Evolutionary conservation across 2,329 filamentous ascomycete genomes (phyloP).

Genomic region (Penicillium sp.): DNA sequence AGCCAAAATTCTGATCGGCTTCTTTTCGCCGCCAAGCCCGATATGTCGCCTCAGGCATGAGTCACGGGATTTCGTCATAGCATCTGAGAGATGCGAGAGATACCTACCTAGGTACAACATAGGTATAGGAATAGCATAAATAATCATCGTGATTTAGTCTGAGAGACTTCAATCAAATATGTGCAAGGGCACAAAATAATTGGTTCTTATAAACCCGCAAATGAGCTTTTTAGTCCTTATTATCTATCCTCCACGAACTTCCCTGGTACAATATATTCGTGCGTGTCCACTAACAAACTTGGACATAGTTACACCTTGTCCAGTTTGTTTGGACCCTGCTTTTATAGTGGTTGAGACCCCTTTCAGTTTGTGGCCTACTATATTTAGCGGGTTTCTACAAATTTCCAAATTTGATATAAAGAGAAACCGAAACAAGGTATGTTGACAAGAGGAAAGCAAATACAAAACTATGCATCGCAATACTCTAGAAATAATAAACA

Average conservation of each 20-base stretch:
- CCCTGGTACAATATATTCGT: background rate
- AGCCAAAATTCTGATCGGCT: constrained; percentile 34
- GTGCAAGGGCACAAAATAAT: background rate
- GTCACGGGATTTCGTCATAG: constrained; percentile 7
- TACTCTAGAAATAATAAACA: constrained; percentile 19
- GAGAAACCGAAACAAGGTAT: constrained; percentile 8
- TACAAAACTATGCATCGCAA: constrained; percentile 17
- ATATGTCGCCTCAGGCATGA: constrained; percentile 14
- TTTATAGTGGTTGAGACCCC: background rate
- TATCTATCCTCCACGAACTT: background rate
- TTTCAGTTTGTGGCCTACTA: background rate
- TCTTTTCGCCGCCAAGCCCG: constrained; percentile 30
- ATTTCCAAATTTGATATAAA: background rate
- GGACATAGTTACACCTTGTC: too few species aligned
- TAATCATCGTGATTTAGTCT: too few species aligned
- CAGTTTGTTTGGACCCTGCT: too few species aligned
- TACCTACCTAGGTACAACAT: too few species aligned
- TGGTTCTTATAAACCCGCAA: background rate
- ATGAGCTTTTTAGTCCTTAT: background rate
- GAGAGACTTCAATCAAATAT: background rate
- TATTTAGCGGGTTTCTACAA: background rate
- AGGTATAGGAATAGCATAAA: background rate
- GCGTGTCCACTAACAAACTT: background rate
- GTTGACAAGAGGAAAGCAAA: constrained; percentile 9
- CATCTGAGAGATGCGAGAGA: background rate